Evolutionary conservation across 2,329 filamentous ascomycete genomes (phyloP), one percentile per base, ranked within the genome.

Genomic region (Botryotinia globosa): DNA sequence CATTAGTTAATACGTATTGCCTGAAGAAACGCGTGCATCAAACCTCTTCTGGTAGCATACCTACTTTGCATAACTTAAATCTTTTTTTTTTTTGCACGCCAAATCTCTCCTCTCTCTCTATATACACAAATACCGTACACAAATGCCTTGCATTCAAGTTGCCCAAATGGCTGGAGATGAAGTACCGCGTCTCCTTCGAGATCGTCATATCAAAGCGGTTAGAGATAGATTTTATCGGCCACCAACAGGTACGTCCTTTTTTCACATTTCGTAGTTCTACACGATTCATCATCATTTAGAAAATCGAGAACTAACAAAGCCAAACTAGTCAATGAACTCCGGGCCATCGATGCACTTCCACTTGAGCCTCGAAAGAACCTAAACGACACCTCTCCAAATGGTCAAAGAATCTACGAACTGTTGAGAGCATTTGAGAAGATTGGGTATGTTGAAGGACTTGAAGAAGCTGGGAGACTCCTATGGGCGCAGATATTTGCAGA

Each of bases 381-480:
- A 7, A 64, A 67, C 29, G 74, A 73, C 37, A 71, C 18, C 4
- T 74, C 73, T 8, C 16, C 51, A 37, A 69, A 32, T 25, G 74
- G 73, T 9, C 25, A 32, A 37, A 59, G n/a, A 51, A 74, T 75
- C 5, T 70, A 64, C 12, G 6, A 65, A 25, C 39, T 73, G 1
- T 67, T 75, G 25, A 61, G 56, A 34, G 34, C 54, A 61, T 75
- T 66, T 8, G 73, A 75, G 39, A 16, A 22, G 12, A 22, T 14
- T 32, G 34, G 63, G 14, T 45, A 71, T 42, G 65, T 74, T 18
- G 72, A 62, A 29, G 54, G 67, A 16, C 66, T 75, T 1, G 71
- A 75, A 56, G 73, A 75, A 72, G 73, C 74, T 20, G 73, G 74
- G 4, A 51, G 42, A 20, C 29, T 75, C 4, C 48, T 75, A 4